Conservation (phyloP, 495 filamentous ascomycete genomes). For the Daldinia concentrica region DNA sequence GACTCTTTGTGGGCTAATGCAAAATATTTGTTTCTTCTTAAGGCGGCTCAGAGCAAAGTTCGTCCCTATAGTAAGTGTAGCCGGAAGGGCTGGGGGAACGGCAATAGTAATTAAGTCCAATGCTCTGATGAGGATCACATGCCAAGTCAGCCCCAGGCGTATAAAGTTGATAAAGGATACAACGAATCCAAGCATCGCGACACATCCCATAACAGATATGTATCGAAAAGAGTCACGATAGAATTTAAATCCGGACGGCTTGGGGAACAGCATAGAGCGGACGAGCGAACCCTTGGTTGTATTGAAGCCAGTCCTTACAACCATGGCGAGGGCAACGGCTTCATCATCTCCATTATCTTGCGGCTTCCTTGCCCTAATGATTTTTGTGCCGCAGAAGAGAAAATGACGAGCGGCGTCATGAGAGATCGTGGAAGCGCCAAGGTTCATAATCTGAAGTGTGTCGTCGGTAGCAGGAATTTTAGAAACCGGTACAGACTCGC, state of each 20-base stretch:
- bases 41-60: conserved; percentile 92
- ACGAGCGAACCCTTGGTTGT: conserved; percentile 97
- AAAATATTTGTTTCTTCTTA: conserved; percentile 90
- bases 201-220: conserved; percentile 94
- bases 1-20: conserved; percentile 95
- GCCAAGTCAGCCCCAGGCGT: conserved; percentile 80
- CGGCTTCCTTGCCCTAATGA: conserved; percentile 87
- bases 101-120: conserved; percentile 98
- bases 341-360: conserved; percentile 85
- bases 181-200: conserved; percentile 87
- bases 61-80: conserved; percentile 94
- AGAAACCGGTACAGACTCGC: conserved; percentile 97
- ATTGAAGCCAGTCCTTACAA: conserved; percentile 93
- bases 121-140: conserved; percentile 88
- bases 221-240: conserved; percentile 98
- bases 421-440: conserved; percentile 79
- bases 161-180: conserved; percentile 94
- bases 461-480: conserved; percentile 89
- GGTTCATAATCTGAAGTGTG: conserved; percentile 74
- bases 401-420: conserved; percentile 86
- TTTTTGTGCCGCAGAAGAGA: conserved; percentile 93
- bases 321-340: conserved; percentile 89
- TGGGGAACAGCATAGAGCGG: conserved; percentile 98
- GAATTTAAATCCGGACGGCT: conserved; percentile 97
- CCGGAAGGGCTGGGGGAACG: conserved; percentile 95